Base-by-base conservation (phyloP, 2,329 filamentous ascomycete genomes). In the Scolecobasidium constrictum region DNA sequence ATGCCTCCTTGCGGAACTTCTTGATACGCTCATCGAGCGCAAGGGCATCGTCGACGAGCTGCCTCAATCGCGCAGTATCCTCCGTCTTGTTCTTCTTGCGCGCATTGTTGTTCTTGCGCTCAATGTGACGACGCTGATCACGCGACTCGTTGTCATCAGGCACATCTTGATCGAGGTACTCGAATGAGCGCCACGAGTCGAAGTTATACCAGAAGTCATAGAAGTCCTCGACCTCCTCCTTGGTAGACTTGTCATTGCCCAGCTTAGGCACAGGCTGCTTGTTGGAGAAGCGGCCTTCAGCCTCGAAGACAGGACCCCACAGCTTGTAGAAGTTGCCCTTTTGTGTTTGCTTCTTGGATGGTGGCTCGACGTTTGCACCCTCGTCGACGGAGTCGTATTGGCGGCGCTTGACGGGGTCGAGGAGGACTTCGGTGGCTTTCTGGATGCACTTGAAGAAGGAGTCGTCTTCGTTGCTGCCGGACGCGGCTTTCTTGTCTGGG, bases 161-260 rank as follows among this genome's bases (percentile, higher is more conserved):
- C 21, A 98, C 90, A 60, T 98, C 92, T 72, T 98, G 92, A 59
- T 98, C 92, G 46, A 94, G 83, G 67, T 98, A 98, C 69, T 98
- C 92, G 57, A 98, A 98, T 3, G 84, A 81, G 48, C 92, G 77
- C 92, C 92, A 98, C 64, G 83, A 92, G 74, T 98, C 92, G 56
- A 98, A 94, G 75, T 90, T 93, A 75, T 96, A 98, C 82, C 85
- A 98, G 73, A 96, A 98, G 75, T 98, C 94, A 77, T 98, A 98
- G 66, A 98, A 98, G 42, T 73, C 71, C 60, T 96, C 88, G 37
- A 98, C 92, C 6, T 94, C 81, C 59, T 93, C 85, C 66, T 88
- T 85, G 55, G 77, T 77, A 58, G 84, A 81, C 52, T 93, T 83
- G 50, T 86, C 85, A 58, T 86, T 76, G 49, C 92, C 92, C 46